These are phyloP conservation scores for Arabidopsis lyrata DNA, from an alignment of 441 rosid genomes.

Conservation along the genomic window DNA sequence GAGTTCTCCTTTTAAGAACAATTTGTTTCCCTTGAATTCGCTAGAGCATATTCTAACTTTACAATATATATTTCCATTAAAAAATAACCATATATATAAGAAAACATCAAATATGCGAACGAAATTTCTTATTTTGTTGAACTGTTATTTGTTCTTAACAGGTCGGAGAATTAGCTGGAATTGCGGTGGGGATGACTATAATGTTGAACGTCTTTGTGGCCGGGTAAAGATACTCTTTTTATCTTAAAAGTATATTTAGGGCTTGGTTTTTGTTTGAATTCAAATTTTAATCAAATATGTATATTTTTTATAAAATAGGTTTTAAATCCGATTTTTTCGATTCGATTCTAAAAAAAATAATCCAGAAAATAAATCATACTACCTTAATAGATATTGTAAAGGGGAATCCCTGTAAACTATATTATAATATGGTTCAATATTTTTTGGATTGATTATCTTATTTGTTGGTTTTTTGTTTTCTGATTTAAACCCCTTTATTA, in stretches of 20 bases:
- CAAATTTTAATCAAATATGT: no score
- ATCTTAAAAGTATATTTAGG: no score
- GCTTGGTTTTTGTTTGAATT: no score
- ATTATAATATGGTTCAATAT: no score
- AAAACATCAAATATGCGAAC: neutral
- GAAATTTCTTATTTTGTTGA: neutral
- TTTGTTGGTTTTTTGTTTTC: neutral
- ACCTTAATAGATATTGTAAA: no score
- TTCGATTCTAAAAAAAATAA: no score
- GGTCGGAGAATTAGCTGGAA: slow-evolving; percentile 64
- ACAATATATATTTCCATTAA: neutral
- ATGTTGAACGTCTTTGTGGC: slow-evolving; percentile 73
- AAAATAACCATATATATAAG: neutral
- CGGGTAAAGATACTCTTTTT: slow-evolving; percentile 50
- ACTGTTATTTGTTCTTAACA: slow-evolving; percentile 29
- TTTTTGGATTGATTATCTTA: neutral
- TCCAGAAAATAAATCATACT: no score
- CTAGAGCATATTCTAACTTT: neutral
- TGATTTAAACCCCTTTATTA: neutral
- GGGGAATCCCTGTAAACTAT: no score
- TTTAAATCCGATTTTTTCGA: no score
- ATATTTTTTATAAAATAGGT: no score
- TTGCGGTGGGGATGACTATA: slow-evolving; percentile 83
- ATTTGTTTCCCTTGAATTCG: neutral
- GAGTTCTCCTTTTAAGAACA: neutral